Base-by-base conservation (phyloP, 106 monocot genomes). In the Dendrobium chrysotoxum region DNA sequence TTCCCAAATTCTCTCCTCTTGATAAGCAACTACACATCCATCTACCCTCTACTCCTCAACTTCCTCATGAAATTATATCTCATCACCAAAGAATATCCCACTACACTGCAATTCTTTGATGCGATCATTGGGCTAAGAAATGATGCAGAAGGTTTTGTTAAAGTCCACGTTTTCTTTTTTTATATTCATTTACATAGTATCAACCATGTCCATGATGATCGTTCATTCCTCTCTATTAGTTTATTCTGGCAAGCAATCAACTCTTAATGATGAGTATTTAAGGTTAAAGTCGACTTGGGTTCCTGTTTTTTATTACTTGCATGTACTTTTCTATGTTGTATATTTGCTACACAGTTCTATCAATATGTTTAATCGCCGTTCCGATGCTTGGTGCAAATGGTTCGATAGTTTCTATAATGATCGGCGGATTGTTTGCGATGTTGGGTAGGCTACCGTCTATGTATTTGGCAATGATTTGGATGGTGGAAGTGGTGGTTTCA, bases 401-500 rank as follows among this genome's bases (percentile, higher is more conserved):
- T 7, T 57, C 85, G 13, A 46, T 70, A 0, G 21, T 20, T 5
- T 39, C 25, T 30, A 67, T 77, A 6, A 38, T 23, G 26, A 2
- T 68, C 2, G 66, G 66, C 39, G 77, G 47, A 9, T 9, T 72
- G 45, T 1, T 81, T 0, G 81, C 30, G 5, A 9, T 85, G 16
- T 2, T 68, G 10, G 72, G 77, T 0, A 71, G 71, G 0, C 57
- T 81, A n/a, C n/a, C 73, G 13, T 85, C 72, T 15, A 71, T 78
- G 17, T 78, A 85, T 77, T 61, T 85, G 42, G 28, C 55, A 1
- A 58, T 78, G 78, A 45, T 55, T 17, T 85, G 85, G 85, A 78
- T 30, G 81, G 66, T 85, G 18, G 78, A 81, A 16, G 1, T 85
- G 41, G 85, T 81, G 77, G 54, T 81, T 31, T 81, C 85, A 8